Base-by-base conservation (phyloP, 176 grass and related monocot species). In the Stipa capillata region DNA sequence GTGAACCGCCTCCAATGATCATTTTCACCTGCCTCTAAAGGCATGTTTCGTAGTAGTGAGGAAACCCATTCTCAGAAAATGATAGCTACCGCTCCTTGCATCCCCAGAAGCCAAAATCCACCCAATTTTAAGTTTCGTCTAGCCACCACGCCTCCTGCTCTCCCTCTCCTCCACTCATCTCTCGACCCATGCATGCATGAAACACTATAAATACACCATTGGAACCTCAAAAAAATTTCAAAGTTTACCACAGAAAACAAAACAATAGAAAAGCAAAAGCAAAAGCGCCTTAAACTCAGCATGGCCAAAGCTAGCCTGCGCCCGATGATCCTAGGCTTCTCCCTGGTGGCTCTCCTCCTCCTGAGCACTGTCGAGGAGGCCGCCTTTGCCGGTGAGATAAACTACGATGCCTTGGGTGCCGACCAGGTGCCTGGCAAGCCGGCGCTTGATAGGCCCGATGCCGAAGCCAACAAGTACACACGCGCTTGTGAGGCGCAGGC, bases 321-420 rank as follows among this genome's bases (percentile, higher is more conserved):
- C 61, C 15, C 20, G 14, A 12, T 29, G 21, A 21, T 55, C 45
- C 45, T 66, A 31, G 31, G 42, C 29, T 2, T 78, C 18, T 60
- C 41, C 17, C 27, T 51, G 7, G 44, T 63, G n/a, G 21, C 32
- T 6, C 31, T 79, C n/a, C 45, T 79, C 44, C 44, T 79, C n/a
- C 8, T 79, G 77, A 51, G 59, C 44, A 16, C 3, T 3, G 31
- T 52, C 17, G 43, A 36, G 76, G 31, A 39, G 0, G 59, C 44
- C 13, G 18, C 73, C 24, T 56, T 17, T 40, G 1, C 3, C 5
- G 40, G 5, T 27, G 5, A 15, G 3, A 35, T 66, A 6, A 3
- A 0, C 45, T 66, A 79, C 60, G 0, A 0, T 3, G 7, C n/a
- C 1, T 18, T 79, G n/a, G 0, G 0, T 0, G 1, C 0, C 13